These are phyloP conservation scores for Amanita molliuscula DNA, from an alignment of 768 basidiomycete genomes.

Conservation along the genomic window DNA sequence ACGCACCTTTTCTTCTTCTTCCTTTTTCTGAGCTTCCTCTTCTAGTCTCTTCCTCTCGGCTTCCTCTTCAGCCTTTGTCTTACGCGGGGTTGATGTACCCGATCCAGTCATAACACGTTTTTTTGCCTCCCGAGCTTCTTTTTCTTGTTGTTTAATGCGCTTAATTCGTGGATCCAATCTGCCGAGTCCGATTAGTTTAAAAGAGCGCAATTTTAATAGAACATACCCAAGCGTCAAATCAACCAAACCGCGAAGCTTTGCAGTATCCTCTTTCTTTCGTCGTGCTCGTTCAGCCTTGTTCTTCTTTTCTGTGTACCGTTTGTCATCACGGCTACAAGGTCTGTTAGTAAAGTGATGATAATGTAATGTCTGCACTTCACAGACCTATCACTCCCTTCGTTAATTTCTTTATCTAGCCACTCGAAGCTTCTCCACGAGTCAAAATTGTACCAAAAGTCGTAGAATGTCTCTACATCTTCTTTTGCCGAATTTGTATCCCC, in stretches of 20 bases:
- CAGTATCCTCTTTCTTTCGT: slow-evolving; percentile 95
- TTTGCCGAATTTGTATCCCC: slow-evolving; percentile 66
- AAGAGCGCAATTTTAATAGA: neutral
- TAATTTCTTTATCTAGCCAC: slow-evolving; percentile 96
- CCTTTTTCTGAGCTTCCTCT: slow-evolving; percentile 55
- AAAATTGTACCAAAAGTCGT: slow-evolving; percentile 99
- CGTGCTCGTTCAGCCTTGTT: slow-evolving; percentile 96
- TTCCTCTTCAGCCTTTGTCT: slow-evolving; percentile 64
- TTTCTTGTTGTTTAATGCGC: slow-evolving; percentile 93
- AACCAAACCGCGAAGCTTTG: slow-evolving; percentile 77
- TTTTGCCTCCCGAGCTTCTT: slow-evolving; percentile 88
- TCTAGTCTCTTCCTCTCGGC: slow-evolving; percentile 68
- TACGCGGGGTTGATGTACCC: slow-evolving; percentile 49
- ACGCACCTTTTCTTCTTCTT: slow-evolving; percentile 75
- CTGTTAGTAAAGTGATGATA: neutral
- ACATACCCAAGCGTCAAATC: slow-evolving; percentile 62
- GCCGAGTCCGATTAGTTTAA: neutral
- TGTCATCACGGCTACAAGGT: slow-evolving; percentile 79
- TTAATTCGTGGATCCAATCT: slow-evolving; percentile 90
- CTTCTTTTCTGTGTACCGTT: slow-evolving; percentile 98
- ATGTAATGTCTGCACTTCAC: slow-evolving; percentile 15
- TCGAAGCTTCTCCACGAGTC: slow-evolving; percentile 98
- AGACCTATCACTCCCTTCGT: slow-evolving; percentile 92
- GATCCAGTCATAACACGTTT: slow-evolving; percentile 41
- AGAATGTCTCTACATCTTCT: slow-evolving; percentile 82